Evolutionary conservation across 2,329 filamentous ascomycete genomes (phyloP), one percentile per base, ranked within the genome.

Genomic region (Aspergillus latus): DNA sequence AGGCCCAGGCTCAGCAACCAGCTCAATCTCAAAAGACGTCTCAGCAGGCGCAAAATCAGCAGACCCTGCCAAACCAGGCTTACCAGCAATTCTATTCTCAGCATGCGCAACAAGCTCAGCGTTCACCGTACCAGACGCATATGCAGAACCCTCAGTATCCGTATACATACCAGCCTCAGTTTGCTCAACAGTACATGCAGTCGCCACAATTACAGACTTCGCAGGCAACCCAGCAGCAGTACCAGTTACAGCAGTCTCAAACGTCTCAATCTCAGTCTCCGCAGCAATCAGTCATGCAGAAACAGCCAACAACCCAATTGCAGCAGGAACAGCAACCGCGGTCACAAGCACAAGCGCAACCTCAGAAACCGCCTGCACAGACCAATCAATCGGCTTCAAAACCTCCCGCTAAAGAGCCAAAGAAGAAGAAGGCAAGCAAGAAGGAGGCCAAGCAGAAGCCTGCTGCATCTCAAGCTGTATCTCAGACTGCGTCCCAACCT

Each of bases 71-170:
- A 29, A 45, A 54, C 8, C 58, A 64, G 37, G n/a, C 55, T 45
- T 53, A 62, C 26, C 44, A 46, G 3, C 44, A 46, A 46, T 5
- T 44, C 5, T 44, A 44, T 21, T 6, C 44, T 8, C 56, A 61
- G 16, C 61, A 59, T 34, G 57, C 59, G 9, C 62, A 61, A 15
- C 28, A 61, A 34, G 29, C 64, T 5, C 59, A 60, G 11, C 57
- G 66, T 30, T 44, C 56, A 32, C 62, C 64, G 37, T 61, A 63
- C 7, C 63, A 64, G 47, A 52, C 57, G 10, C 62, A 63, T 36
- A 49, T 57, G 21, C 62, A 63, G 40, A 52, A 62, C 15, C 55
- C 54, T 11, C 49, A 53, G 21, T 34, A 45, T 2, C 54, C 52
- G 26, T 52, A 53, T 32, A 10, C 54, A 10, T 57, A 57, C 30